Conservation (phyloP, 2,329 filamentous ascomycete genomes). For the Phaeosphaeriaceae sp. region DNA sequence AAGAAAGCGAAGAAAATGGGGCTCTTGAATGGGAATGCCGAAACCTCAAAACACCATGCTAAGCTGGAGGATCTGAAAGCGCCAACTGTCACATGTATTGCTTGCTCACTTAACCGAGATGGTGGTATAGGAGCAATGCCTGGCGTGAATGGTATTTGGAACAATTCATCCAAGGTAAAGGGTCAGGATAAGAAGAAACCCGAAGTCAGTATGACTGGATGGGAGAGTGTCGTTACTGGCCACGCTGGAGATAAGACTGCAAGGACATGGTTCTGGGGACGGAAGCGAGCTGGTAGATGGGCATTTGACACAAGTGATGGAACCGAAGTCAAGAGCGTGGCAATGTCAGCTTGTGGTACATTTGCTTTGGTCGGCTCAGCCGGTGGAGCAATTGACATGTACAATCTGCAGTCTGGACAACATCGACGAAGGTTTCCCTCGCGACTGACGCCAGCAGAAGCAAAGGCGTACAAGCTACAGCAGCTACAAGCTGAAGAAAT, state of each 20-base stretch:
- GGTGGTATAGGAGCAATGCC: conserved; percentile 88
- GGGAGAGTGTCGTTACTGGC: conserved; percentile 96
- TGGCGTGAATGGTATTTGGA: conserved; percentile 81
- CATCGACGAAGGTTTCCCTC: conserved; percentile 89
- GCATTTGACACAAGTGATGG: conserved; percentile 85
- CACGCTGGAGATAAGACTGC: conserved; percentile 85
- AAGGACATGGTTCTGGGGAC: conserved; percentile 97
- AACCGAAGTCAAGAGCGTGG: conserved; percentile 80
- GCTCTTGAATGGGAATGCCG: conserved; percentile 65
- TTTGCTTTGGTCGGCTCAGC: conserved; percentile 90
- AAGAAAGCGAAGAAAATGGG: conserved; percentile 89
- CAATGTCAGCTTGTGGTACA: conserved; percentile 89
- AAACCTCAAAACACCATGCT: conserved; percentile 66
- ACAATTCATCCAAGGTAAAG: conserved; percentile 69
- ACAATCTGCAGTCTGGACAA: conserved; percentile 91
- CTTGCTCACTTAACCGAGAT: conserved; percentile 90
- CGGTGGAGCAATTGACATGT: conserved; percentile 87
- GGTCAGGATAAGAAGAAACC: conserved; percentile 72
- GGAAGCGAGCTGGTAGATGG: conserved; percentile 92
- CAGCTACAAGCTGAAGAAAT: conserved; percentile 64
- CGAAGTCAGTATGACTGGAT: conserved; percentile 80
- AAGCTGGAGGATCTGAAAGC: conserved; percentile 79
- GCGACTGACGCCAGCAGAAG: conserved; percentile 76
- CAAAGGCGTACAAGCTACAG: conserved; percentile 73
- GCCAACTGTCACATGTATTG: conserved; percentile 88